phyloP scores from a whole-genome alignment of 106 monocot species.

The Dactylorhiza incarnata region DNA sequence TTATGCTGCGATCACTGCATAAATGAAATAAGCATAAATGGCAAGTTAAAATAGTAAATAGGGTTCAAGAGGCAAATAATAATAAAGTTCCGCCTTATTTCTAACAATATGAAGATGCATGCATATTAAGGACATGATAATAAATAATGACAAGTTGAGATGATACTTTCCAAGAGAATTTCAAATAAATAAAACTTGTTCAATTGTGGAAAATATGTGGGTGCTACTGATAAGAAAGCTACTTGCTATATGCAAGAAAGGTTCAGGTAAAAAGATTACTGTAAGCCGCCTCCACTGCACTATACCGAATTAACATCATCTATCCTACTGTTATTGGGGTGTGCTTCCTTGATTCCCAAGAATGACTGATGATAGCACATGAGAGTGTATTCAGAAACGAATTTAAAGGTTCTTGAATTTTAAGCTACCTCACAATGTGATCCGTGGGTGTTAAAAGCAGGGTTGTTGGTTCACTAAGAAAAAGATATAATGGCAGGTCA shows the following conservation, averaged over 20 bases:
- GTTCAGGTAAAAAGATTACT: no score
- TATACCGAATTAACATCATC: background rate
- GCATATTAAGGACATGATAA: background rate
- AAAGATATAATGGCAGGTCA: background rate
- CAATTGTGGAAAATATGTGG: background rate
- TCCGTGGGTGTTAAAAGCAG: background rate
- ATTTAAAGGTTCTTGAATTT: background rate
- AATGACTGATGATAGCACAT: background rate
- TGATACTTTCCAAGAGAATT: background rate
- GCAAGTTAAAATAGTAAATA: background rate
- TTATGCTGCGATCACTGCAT: constrained; percentile 88
- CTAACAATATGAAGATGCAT: background rate
- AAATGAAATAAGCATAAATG: constrained; percentile 7
- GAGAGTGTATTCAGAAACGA: background rate
- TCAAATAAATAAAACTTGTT: background rate
- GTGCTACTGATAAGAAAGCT: background rate
- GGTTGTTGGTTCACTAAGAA: background rate
- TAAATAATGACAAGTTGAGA: background rate
- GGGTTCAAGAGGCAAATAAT: background rate
- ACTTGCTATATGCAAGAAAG: background rate
- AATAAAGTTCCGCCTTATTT: background rate
- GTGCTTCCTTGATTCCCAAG: background rate
- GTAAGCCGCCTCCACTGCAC: background rate
- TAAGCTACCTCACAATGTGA: background rate
- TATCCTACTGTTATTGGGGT: background rate